Percentiles rank a stretch among this genome's conserved stretches.
These are phyloP conservation scores for Phytophthora capsici DNA, from an alignment of 352 stramenopile species.

Conservation along the genomic window DNA sequence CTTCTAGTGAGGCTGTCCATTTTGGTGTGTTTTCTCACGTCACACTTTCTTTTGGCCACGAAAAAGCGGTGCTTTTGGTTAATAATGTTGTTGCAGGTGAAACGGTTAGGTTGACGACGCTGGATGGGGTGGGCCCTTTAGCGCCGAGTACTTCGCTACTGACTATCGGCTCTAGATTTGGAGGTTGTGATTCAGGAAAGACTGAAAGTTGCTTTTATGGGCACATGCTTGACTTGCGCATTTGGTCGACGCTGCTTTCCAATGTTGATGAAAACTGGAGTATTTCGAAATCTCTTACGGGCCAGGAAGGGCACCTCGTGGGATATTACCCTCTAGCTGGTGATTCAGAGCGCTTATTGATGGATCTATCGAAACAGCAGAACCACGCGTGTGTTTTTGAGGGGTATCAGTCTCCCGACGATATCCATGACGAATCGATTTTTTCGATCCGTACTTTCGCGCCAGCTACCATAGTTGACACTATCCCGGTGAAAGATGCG, in stretches of 20 bases:
- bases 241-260: slow-evolving; percentile 60
- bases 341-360: slow-evolving; percentile 60
- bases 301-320: slow-evolving; percentile 53
- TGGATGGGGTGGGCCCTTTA: slow-evolving; percentile 34
- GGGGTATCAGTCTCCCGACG: slow-evolving; percentile 40
- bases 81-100: slow-evolving; percentile 51
- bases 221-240: slow-evolving; percentile 68
- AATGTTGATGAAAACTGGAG: slow-evolving; percentile 41
- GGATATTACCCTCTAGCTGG: slow-evolving; percentile 84
- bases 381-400: slow-evolving; percentile 78
- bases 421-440: slow-evolving; percentile 26
- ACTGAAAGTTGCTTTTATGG: slow-evolving; percentile 60
- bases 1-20: slow-evolving; percentile 42
- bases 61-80: slow-evolving; percentile 50
- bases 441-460: slow-evolving; percentile 36
- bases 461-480: slow-evolving; percentile 28
- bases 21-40: slow-evolving; percentile 71
- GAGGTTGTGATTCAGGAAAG: slow-evolving; percentile 36
- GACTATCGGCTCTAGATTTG: slow-evolving; percentile 57
- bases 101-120: slow-evolving; percentile 24
- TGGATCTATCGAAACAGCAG: slow-evolving; percentile 73
- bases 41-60: slow-evolving; percentile 54
- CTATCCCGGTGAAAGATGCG: slow-evolving; percentile 50
- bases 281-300: slow-evolving; percentile 41
- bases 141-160: slow-evolving; percentile 42